Conservation (phyloP, 2,329 filamentous ascomycete genomes). For the Talaromyces rugulosus region DNA sequence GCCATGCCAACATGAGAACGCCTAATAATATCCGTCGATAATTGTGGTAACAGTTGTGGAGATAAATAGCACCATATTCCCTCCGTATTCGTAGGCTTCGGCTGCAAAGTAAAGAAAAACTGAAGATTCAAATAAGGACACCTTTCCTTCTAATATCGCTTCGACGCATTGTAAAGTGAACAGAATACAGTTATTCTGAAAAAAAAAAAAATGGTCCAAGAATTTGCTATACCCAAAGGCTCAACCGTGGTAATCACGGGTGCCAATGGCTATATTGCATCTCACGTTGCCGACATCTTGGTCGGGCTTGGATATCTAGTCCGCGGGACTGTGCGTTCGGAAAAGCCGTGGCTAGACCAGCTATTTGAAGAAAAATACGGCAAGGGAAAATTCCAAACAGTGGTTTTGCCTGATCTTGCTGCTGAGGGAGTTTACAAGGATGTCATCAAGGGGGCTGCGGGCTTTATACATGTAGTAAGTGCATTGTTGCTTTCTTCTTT, state of each 20-base stretch:
- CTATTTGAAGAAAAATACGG: constrained; percentile 23
- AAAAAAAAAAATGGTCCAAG: not conserved
- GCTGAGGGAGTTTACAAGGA: constrained; percentile 9
- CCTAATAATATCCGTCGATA: too few relatives aligned
- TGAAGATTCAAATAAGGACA: too few relatives aligned
- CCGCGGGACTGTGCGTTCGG: constrained; percentile 38
- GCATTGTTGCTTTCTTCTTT: too few relatives aligned
- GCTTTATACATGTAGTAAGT: not conserved
- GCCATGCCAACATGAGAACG: too few relatives aligned
- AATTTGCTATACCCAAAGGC: not conserved
- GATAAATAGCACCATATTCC: too few relatives aligned
- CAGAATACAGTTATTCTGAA: too few relatives aligned
- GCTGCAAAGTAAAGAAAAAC: too few relatives aligned
- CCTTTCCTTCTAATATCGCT: too few relatives aligned
- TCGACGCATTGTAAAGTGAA: too few relatives aligned
- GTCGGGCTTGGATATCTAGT: constrained; percentile 38
- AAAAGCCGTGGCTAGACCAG: constrained; percentile 26
- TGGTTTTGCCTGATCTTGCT: constrained; percentile 37
- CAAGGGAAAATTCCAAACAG: constrained; percentile 28
- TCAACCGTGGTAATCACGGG: constrained; percentile 31
- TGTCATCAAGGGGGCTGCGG: not conserved
- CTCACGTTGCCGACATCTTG: constrained; percentile 36
- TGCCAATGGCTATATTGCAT: constrained; percentile 39
- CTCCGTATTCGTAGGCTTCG: too few relatives aligned
- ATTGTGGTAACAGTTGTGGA: too few relatives aligned